Evolutionary conservation across 768 basidiomycete species (phyloP).

Genomic region (Cyclocybe aegerita): DNA sequence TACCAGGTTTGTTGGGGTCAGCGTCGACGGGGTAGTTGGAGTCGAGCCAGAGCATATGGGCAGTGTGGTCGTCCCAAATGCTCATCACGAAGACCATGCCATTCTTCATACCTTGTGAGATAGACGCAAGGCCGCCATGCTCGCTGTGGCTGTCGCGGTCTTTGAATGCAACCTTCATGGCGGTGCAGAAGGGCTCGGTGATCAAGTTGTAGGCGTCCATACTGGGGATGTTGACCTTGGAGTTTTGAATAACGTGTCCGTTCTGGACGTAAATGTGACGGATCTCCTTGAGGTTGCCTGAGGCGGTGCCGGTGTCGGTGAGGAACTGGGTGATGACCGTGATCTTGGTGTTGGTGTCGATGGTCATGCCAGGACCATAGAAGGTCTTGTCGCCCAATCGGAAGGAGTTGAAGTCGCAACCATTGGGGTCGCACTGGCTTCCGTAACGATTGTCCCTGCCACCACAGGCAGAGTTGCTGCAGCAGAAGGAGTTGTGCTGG

Average conservation of each 20-base stretch:
- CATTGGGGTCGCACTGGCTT: not conserved
- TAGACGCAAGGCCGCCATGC: not conserved
- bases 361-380: not conserved
- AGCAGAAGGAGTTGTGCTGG: not conserved
- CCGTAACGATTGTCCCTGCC: not conserved
- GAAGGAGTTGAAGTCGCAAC: conserved; percentile 7
- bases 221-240: conserved; percentile 1
- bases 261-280: not conserved
- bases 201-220: not conserved
- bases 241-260: conserved; percentile 2
- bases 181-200: not conserved
- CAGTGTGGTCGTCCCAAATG: conserved; percentile 1
- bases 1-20: not conserved
- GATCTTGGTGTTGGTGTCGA: conserved; percentile 1
- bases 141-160: not conserved
- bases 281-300: conserved; percentile 1
- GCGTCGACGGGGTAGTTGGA: not conserved
- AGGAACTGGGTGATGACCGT: conserved; percentile 5
- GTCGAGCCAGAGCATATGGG: conserved; percentile 7
- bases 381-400: conserved; percentile 5
- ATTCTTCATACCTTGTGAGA: not conserved
- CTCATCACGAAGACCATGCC: conserved; percentile 5
- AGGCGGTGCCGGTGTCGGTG: conserved; percentile 2
- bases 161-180: not conserved
- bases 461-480: not conserved